Evolutionary conservation across 352 stramenopile species (phyloP), one percentile per base, ranked within the genome.

Genomic region (Thraustochytrium sp.): DNA sequence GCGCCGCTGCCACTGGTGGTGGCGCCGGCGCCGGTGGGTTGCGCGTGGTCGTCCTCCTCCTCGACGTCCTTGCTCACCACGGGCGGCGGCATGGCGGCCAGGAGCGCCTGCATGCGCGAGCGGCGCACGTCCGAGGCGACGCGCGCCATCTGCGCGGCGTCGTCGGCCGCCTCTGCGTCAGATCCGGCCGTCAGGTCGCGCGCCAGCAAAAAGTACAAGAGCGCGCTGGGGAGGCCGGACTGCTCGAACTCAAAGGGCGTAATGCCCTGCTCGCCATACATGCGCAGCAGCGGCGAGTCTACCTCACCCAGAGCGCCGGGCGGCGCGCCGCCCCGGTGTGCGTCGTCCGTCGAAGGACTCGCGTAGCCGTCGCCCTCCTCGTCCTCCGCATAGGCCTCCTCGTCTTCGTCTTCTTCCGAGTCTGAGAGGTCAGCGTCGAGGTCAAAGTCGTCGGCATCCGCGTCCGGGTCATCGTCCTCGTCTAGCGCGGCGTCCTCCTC

Each of bases 241-340:
- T 80, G 42, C 46, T 80, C 68, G 26, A 80, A 80, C 51, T 80
- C 68, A 11, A 80, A 80, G 16, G 68, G 31, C n/a, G 68, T 80
- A 26, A 80, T 80, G 31, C 68, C 68, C 16, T 80, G 44, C 29
- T 80, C 68, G 11, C 68, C 68, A 11, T 63, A 80, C 68, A 80
- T 64, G 2, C 31, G 26, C 11, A 80, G 34, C 8, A 53, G 44
- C 11, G 68, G 40, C 2, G 68, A 80, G 18, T 54, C 62, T 26
- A 16, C 42, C 16, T 49, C 42, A 5, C 5, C 42, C 42, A 16
- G 5, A 5, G 42, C 42, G 42, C 5, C 42, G 42, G 42, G 5
- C 5, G 42, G 5, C 5, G 42, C 42, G 42, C 5, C 42, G 5
- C n/a, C 42, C 42, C 5, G 5, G n/a, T n/a, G n/a, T n/a, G n/a